Evolutionary conservation across 192 early-diverging fungal genomes (phyloP).

Genomic region (Backusella australiensis): DNA sequence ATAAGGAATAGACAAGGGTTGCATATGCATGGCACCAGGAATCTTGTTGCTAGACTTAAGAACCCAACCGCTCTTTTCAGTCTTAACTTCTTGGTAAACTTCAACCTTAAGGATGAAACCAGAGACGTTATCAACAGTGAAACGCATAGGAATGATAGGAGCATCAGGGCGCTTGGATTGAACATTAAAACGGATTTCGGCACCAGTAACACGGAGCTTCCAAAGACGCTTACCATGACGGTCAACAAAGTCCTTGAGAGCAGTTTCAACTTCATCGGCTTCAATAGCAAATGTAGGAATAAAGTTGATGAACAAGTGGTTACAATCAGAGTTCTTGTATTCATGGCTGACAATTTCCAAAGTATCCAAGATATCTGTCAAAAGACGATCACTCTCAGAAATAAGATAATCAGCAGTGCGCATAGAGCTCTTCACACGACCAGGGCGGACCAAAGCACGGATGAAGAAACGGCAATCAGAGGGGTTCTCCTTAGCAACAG

Average conservation of each 20-base stretch:
- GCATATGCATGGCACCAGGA: constrained; percentile 79
- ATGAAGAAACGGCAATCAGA: constrained; percentile 98
- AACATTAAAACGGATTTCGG: constrained; percentile 94
- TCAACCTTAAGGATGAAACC: constrained; percentile 91
- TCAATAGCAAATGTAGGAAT: constrained; percentile 94
- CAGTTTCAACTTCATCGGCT: constrained; percentile 76
- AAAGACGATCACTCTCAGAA: constrained; percentile 89
- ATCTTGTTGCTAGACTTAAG: constrained; percentile 81
- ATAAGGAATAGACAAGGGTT: constrained; percentile 80
- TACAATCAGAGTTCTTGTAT: constrained; percentile 97
- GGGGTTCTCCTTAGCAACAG: constrained; percentile 89
- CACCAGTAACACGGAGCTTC: constrained; percentile 92
- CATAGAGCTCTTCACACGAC: constrained; percentile 74
- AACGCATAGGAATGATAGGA: constrained; percentile 79
- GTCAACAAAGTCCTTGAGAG: constrained; percentile 86
- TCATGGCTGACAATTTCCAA: constrained; percentile 90
- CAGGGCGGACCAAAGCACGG: constrained; percentile 92
- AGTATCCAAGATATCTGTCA: constrained; percentile 93
- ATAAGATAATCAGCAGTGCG: constrained; percentile 93
- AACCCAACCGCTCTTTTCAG: constrained; percentile 77
- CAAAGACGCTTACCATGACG: constrained; percentile 94
- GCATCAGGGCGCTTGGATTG: constrained; percentile 59
- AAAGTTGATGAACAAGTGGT: constrained; percentile 98
- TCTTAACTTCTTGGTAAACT: constrained; percentile 89
- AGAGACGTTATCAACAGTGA: constrained; percentile 88